phyloP scores from a whole-genome alignment of 2,329 filamentous ascomycete genomes.

The Alternaria triticina region DNA sequence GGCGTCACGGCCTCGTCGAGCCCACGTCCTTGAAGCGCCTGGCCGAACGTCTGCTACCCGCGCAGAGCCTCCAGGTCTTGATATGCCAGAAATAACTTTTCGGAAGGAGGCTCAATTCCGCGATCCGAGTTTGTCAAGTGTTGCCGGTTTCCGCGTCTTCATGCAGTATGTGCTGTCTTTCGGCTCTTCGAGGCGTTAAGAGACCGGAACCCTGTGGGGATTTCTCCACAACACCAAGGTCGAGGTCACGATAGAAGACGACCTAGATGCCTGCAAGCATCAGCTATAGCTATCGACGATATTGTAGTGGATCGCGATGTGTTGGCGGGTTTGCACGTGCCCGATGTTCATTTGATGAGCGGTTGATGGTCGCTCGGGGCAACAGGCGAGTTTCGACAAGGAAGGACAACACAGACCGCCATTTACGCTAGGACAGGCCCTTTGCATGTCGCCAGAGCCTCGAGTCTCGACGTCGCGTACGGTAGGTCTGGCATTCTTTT shows the following conservation, averaged over 20 bases:
- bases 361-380: conserved; percentile 24
- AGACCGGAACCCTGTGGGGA: neutral
- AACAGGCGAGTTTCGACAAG: conserved; percentile 25
- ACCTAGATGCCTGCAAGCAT: neutral
- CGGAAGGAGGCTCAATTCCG: neutral
- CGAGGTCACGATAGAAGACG: neutral
- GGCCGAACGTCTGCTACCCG: conserved; percentile 17
- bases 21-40: conserved; percentile 25
- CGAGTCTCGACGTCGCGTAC: conserved; percentile 40
- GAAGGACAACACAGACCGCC: conserved; percentile 34
- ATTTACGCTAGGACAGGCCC: conserved; percentile 18
- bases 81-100: conserved; percentile 11
- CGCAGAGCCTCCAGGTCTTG: conserved; percentile 12
- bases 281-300: neutral
- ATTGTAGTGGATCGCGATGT: conserved; percentile 3
- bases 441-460: conserved; percentile 28
- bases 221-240: neutral
- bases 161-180: neutral
- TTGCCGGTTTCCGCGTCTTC: conserved; percentile 1
- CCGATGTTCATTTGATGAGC: conserved; percentile 14
- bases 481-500: conserved; percentile 42
- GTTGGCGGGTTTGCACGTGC: conserved; percentile 21
- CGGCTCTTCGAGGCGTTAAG: neutral
- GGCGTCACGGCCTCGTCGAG: conserved; percentile 10
- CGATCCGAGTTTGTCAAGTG: neutral